phyloP scores from a whole-genome alignment of 1,284 basidiomycete species.

The Sanghuangporus sanghuang region DNA sequence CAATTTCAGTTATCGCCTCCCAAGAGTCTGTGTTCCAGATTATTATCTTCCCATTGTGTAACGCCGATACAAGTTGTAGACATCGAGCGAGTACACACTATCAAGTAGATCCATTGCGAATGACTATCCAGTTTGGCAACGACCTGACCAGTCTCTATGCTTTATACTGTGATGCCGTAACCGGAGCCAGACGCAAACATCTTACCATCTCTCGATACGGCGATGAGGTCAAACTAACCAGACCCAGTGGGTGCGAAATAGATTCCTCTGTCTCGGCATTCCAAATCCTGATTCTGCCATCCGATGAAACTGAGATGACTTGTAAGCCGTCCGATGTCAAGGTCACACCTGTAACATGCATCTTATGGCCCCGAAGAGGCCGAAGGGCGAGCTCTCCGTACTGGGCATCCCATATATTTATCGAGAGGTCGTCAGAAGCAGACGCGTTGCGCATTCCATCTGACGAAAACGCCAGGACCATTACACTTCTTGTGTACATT shows the following conservation, averaged over 20 bases:
- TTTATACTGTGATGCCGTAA: not conserved
- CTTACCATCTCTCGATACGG: not conserved
- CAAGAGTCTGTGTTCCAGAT: constrained; percentile 1
- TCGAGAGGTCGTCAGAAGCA: constrained; percentile 1
- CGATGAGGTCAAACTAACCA: not conserved
- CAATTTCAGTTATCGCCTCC: not conserved
- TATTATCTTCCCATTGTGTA: not conserved
- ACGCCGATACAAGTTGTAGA: not conserved
- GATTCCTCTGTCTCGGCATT: not conserved
- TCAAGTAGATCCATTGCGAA: not conserved
- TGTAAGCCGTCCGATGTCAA: not conserved
- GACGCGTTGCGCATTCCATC: not conserved
- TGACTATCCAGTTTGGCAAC: not conserved
- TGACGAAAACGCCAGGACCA: not conserved
- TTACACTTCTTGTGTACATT: not conserved
- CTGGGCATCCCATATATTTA: constrained; percentile 10
- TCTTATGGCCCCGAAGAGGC: not conserved
- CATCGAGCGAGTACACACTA: not conserved
- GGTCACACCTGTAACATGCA: not conserved
- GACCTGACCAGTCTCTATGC: not conserved
- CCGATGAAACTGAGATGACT: not conserved
- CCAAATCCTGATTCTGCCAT: not conserved
- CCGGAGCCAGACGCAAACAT: not conserved
- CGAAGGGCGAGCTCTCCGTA: not conserved
- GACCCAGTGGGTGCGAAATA: not conserved